Base-by-base conservation (phyloP, 805 yeast species). In the Starmerella ratchasimensis region DNA sequence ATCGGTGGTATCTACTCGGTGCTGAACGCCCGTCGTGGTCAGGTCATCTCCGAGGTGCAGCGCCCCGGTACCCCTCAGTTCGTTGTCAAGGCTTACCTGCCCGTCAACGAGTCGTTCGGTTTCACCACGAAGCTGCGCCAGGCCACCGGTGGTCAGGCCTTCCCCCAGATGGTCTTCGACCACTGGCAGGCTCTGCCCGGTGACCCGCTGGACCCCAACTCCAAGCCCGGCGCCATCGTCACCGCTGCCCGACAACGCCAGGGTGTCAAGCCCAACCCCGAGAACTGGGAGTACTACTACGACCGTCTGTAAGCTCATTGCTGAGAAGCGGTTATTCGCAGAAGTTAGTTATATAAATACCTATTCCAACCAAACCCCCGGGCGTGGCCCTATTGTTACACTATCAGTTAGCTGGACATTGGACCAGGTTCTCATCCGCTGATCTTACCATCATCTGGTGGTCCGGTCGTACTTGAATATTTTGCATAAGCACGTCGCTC, bases 81-180 rank as follows among this genome's bases (percentile, higher is more conserved):
- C 78, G 84, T 94, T 60, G 93, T 88, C 69, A 90, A 88, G 83
- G 98, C 98, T 60, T 81, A 84, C 94, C 76, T 88, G 72, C 98
- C 98, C 67, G 96, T 88, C 58, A 90, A 88, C 73, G 98, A 90
- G 76, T 88, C 98, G 44, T 88, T 90, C 80, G 98, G 98, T 80
- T 88, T 88, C 94, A 80, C 94, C 60, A 90, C 93, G 74, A 94
- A 86, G 63, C 80, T 88, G 64, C 83, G 98, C 77, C 96, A 88
- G 74, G 95, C 97, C 64, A 88, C 98, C 63, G 96, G 95, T 81
- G 98, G 98, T 70, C 98, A 88, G 77, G 98, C 98, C 68, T 88
- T 88, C 98, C 98, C 98, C 72, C 97, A 88, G 74, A 76, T 90
- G 93, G 93, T 90, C 68, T 90, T 88, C 71, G 97, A 90, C 69